A percentile compares a stretch with the other conserved stretches of the same genome.
phyloP scores from a whole-genome alignment of 768 basidiomycete genomes.

The Amanita phalloides region DNA sequence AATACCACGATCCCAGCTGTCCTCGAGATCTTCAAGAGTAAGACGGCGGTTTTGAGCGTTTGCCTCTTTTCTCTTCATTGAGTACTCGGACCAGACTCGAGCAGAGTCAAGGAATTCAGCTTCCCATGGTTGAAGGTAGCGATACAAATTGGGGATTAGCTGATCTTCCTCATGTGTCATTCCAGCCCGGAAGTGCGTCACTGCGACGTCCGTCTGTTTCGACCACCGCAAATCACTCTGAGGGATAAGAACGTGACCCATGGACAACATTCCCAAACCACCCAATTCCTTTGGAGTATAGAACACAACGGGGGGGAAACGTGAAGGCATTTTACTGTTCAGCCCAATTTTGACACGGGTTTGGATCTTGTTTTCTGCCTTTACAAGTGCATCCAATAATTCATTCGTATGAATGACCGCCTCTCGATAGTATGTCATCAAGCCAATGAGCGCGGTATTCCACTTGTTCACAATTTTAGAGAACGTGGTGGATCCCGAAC shows the following conservation, averaged over 20 bases:
- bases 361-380: slow-evolving; percentile 99
- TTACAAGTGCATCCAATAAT: slow-evolving; percentile 89
- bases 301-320: slow-evolving; percentile 95
- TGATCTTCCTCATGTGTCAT: slow-evolving; percentile 96
- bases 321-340: slow-evolving; percentile 98
- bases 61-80: slow-evolving; percentile 99
- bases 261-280: slow-evolving; percentile 97
- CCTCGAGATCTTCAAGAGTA: slow-evolving; percentile 95
- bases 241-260: slow-evolving; percentile 98
- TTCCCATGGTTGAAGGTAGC: slow-evolving; percentile 96
- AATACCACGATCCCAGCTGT: slow-evolving; percentile 98
- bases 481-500: slow-evolving; percentile 97
- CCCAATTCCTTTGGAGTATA: slow-evolving; percentile 98
- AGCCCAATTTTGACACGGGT: slow-evolving; percentile 99
- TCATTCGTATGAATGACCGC: slow-evolving; percentile 97
- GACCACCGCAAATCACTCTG: slow-evolving; percentile 97
- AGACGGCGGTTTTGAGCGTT: slow-evolving; percentile 95
- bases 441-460: slow-evolving; percentile 91
- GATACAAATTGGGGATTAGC: slow-evolving; percentile 93
- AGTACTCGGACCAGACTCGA: slow-evolving; percentile 98
- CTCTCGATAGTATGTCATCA: slow-evolving; percentile 98
- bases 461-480: slow-evolving; percentile 99
- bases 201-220: slow-evolving; percentile 95
- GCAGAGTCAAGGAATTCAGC: slow-evolving; percentile 97
- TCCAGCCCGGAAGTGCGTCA: slow-evolving; percentile 98